These are phyloP conservation scores for Diaporthe velutina DNA, from an alignment of 2,329 filamentous ascomycete species.

Conservation along the genomic window DNA sequence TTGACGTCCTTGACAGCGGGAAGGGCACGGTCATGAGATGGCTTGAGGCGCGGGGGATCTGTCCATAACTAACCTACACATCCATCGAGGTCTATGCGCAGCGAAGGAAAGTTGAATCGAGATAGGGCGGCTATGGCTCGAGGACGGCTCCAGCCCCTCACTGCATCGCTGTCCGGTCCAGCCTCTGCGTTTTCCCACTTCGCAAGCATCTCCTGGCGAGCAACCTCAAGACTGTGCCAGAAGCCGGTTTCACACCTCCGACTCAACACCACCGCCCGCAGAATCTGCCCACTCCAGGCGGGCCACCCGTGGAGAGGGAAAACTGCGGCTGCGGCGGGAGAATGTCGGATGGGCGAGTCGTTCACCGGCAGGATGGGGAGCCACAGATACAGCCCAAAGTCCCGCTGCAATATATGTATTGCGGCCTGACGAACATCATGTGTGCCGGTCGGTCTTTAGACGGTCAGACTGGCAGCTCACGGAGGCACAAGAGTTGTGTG, in stretches of 20 bases:
- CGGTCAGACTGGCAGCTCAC: background rate
- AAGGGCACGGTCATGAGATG: conserved; percentile 28
- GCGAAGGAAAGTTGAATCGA: background rate
- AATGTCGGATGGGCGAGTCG: conserved; percentile 27
- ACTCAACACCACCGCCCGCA: conserved; percentile 20
- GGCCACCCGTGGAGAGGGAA: background rate
- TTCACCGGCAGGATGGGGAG: conserved; percentile 1
- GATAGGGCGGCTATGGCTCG: background rate
- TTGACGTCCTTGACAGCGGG: conserved; percentile 21
- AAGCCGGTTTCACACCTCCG: conserved; percentile 27
- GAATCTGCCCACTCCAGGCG: conserved; percentile 10
- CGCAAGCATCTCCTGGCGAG: conserved; percentile 29
- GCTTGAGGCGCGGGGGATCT: background rate
- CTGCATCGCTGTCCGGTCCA: background rate
- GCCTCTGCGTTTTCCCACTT: conserved; percentile 17
- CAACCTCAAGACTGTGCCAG: conserved; percentile 20
- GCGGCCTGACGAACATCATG: conserved; percentile 23
- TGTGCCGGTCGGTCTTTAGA: background rate
- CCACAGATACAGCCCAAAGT: conserved; percentile 25
- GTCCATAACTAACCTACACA: background rate
- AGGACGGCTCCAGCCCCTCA: conserved; percentile 6
- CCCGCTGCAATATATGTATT: conserved; percentile 27
- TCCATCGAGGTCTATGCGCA: background rate
- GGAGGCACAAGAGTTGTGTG: background rate
- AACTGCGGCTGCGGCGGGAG: conserved; percentile 23